A percentile compares a stretch with the other conserved stretches of the same genome.
phyloP scores from a whole-genome alignment of 2,329 filamentous ascomycete genomes.

The Aureobasidium sp. region DNA sequence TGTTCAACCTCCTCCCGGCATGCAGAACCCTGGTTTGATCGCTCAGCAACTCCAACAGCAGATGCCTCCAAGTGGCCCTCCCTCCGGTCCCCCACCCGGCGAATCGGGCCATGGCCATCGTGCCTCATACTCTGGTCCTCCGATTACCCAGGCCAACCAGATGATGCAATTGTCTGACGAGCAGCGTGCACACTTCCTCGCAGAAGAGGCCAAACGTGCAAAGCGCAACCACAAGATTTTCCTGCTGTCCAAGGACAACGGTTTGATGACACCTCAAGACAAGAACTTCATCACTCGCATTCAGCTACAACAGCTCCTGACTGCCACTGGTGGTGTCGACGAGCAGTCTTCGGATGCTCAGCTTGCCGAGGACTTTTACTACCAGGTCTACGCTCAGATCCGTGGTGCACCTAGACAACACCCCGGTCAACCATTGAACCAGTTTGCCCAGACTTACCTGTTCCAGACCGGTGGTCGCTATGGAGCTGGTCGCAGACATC shows the following conservation, averaged over 20 bases:
- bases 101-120: constrained; percentile 31
- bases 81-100: constrained; percentile 10
- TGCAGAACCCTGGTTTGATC: constrained; percentile 26
- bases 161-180: constrained; percentile 72
- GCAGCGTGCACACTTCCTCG: constrained; percentile 73
- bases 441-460: constrained; percentile 95
- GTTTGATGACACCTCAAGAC: constrained; percentile 96
- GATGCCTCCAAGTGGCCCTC: constrained; percentile 1
- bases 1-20: constrained; percentile 26
- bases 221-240: constrained; percentile 99
- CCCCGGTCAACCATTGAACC: constrained; percentile 84
- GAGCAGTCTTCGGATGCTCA: constrained; percentile 74
- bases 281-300: constrained; percentile 99
- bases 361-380: constrained; percentile 92
- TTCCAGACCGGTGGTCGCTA: constrained; percentile 88
- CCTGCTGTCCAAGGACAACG: constrained; percentile 85
- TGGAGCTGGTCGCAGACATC: constrained; percentile 61
- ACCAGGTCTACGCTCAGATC: constrained; percentile 94
- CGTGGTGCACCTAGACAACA: constrained; percentile 83
- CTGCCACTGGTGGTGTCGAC: constrained; percentile 79
- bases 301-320: constrained; percentile 90
- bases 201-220: constrained; percentile 87
- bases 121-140: constrained; percentile 43
- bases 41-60: constrained; percentile 19
- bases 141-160: constrained; percentile 64